phyloP scores from a whole-genome alignment of 2,329 filamentous ascomycete genomes.

The Penicillium sumatraense region DNA sequence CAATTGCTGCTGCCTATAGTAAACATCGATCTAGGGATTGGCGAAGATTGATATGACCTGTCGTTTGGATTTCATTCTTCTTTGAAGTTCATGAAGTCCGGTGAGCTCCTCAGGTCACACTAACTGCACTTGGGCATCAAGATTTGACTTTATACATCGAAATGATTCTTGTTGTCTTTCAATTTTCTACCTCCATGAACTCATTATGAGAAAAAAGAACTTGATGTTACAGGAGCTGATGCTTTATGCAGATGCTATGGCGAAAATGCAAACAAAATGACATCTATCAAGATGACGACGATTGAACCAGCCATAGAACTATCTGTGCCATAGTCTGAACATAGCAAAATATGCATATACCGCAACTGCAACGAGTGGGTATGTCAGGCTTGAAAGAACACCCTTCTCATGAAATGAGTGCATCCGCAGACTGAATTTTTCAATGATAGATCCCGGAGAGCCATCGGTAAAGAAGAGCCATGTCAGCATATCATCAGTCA shows the following conservation, averaged over 20 bases:
- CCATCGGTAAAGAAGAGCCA: constrained; percentile 9
- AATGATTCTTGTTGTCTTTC: not conserved
- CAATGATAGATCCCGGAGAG: constrained; percentile 2
- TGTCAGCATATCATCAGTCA: constrained; percentile 4
- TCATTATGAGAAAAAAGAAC: too few relatives aligned
- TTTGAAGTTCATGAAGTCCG: not conserved
- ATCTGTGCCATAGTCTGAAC: constrained; percentile 1
- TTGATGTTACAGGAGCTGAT: too few relatives aligned
- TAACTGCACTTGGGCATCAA: too few relatives aligned
- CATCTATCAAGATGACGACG: not conserved
- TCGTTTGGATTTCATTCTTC: constrained; percentile 11
- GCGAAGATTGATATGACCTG: constrained; percentile 11
- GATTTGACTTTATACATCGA: not conserved
- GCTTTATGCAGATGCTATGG: not conserved
- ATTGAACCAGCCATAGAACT: not conserved
- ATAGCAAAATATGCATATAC: constrained; percentile 6
- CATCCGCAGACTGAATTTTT: constrained; percentile 2
- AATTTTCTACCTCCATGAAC: too few relatives aligned
- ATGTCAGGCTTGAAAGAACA: not conserved
- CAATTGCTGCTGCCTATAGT: constrained; percentile 5
- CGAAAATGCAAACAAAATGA: not conserved
- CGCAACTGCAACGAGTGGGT: constrained; percentile 2
- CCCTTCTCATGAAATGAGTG: constrained; percentile 3
- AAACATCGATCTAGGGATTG: not conserved
- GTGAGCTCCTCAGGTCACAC: constrained; percentile 3